Percentiles rank a stretch among this genome's conserved stretches.
Evolutionary conservation across 345 rosid genomes (phyloP).

Genomic region (Turnera subulata): DNA sequence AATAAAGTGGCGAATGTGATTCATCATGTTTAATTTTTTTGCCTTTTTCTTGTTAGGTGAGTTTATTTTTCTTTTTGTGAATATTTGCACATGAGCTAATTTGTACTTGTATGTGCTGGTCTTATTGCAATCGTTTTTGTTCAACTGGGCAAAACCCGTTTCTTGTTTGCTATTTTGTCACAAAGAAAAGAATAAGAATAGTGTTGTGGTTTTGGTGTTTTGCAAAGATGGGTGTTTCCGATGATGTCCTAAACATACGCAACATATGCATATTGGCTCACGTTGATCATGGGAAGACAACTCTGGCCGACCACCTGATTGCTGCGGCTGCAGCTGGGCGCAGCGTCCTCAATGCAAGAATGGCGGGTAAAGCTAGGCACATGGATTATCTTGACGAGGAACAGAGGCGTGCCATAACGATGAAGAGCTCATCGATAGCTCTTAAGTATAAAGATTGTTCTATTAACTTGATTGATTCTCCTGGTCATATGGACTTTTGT

Average conservation of each 20-base stretch:
- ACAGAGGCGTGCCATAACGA: conserved; percentile 91
- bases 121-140: no score
- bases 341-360: conserved; percentile 69
- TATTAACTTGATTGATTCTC: conserved; percentile 80
- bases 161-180: no score
- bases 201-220: background rate
- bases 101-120: no score
- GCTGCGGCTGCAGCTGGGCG: conserved; percentile 83
- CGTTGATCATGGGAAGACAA: conserved; percentile 96
- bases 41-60: background rate
- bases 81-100: no score
- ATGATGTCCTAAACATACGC: conserved; percentile 46
- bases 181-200: no score
- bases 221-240: conserved; percentile 31
- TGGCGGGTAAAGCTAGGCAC: conserved; percentile 77
- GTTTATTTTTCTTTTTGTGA: background rate
- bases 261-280: conserved; percentile 90
- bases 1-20: no score
- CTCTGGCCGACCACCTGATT: conserved; percentile 87
- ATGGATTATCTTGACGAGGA: conserved; percentile 97
- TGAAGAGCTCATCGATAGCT: conserved; percentile 92
- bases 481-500: conserved; percentile 98
- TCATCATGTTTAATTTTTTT: no score
- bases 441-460: conserved; percentile 52
- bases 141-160: no score